A percentile compares a stretch with the other conserved stretches of the same genome.
Conservation (phyloP, 345 rosid species). For the Gynandropsis gynandra region DNA sequence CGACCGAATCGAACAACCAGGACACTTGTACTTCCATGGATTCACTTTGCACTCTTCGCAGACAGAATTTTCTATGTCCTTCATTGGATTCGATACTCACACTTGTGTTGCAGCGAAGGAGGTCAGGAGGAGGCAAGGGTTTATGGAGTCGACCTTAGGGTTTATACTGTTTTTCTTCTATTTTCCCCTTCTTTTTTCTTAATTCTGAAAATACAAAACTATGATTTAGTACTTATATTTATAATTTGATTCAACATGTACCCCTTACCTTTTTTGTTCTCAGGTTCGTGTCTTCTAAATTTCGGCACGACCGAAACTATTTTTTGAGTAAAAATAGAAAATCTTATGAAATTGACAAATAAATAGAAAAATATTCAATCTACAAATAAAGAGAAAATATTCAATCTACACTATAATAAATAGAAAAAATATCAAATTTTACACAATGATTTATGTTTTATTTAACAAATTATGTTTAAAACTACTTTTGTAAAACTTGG, state of each 20-base stretch:
- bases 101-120: conserved; percentile 1
- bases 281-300: too few relatives aligned
- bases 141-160: conserved; percentile 21
- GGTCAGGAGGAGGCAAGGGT: neutral
- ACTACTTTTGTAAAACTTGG: too few relatives aligned
- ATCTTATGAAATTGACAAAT: too few relatives aligned
- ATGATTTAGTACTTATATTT: conserved; percentile 4
- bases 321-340: too few relatives aligned
- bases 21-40: conserved; percentile 71
- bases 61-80: neutral
- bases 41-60: conserved; percentile 65
- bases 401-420: too few relatives aligned
- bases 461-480: too few relatives aligned
- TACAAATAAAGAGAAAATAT: too few relatives aligned
- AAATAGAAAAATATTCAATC: too few relatives aligned
- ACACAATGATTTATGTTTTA: too few relatives aligned
- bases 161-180: neutral
- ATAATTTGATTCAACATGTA: neutral
- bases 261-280: neutral
- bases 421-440: too few relatives aligned
- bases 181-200: too few relatives aligned
- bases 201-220: neutral
- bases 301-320: too few relatives aligned
- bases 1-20: conserved; percentile 69
- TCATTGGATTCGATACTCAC: neutral